These are phyloP conservation scores for Sporothrix curviconia DNA, from an alignment of 2,329 filamentous ascomycete species.

Conservation along the genomic window DNA sequence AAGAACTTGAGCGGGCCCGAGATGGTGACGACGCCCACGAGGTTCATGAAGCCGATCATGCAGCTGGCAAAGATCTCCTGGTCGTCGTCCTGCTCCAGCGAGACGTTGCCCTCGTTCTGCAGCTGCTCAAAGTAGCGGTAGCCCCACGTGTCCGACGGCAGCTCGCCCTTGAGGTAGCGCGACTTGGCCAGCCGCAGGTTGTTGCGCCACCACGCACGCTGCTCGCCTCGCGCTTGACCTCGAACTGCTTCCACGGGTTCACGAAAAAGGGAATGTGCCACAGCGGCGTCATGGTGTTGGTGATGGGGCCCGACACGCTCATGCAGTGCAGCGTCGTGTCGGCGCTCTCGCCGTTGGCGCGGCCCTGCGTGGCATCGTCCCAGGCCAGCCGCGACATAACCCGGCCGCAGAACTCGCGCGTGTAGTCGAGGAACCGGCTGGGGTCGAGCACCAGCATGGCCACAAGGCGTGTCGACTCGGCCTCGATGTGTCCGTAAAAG, in stretches of 20 bases:
- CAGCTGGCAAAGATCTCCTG: slow-evolving; percentile 43
- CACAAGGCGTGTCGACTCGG: slow-evolving; percentile 39
- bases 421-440: slow-evolving; percentile 37
- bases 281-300: slow-evolving; percentile 44
- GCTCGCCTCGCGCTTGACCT: slow-evolving; percentile 37
- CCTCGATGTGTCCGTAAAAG: slow-evolving; percentile 44
- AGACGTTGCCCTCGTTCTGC: slow-evolving; percentile 32
- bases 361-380: slow-evolving; percentile 43
- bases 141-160: slow-evolving; percentile 42
- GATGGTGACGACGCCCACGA: slow-evolving; percentile 45
- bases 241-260: slow-evolving; percentile 44
- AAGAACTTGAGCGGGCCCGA: slow-evolving; percentile 45
- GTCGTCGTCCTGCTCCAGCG: slow-evolving; percentile 35
- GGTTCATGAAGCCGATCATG: slow-evolving; percentile 46
- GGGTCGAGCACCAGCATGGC: slow-evolving; percentile 42
- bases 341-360: slow-evolving; percentile 39
- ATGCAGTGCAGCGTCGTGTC: slow-evolving; percentile 43
- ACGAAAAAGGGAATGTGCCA: slow-evolving; percentile 38
- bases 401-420: slow-evolving; percentile 43
- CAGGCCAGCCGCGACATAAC: slow-evolving; percentile 45
- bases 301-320: slow-evolving; percentile 45
- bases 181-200: slow-evolving; percentile 37
- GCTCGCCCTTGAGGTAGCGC: slow-evolving; percentile 33
- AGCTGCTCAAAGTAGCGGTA: slow-evolving; percentile 43
- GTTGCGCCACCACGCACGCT: slow-evolving; percentile 41